A percentile compares a stretch with the other conserved stretches of the same genome.
These are phyloP conservation scores for Cercophora samala DNA, from an alignment of 495 filamentous ascomycete genomes.

Conservation along the genomic window DNA sequence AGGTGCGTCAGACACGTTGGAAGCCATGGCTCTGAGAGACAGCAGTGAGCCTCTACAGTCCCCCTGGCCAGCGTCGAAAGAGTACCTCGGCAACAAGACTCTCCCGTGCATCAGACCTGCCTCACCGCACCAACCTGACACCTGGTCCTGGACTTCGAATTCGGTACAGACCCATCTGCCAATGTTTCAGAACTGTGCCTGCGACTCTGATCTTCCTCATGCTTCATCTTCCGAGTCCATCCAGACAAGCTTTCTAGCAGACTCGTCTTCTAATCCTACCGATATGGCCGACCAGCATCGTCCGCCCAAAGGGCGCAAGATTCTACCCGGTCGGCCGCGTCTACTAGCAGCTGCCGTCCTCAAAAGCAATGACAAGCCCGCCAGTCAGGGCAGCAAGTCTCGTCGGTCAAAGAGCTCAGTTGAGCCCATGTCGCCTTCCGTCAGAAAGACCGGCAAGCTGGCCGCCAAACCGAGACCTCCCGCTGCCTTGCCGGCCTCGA, in stretches of 20 bases:
- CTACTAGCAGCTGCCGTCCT: not conserved
- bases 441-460: not conserved
- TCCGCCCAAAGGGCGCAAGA: not conserved
- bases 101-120: not conserved
- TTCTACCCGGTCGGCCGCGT: not conserved
- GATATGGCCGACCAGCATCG: not conserved
- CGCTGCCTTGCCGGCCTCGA: not conserved
- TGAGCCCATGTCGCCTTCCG: not conserved
- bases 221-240: not conserved
- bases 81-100: not conserved
- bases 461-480: not conserved
- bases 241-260: not conserved
- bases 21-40: conserved; percentile 2
- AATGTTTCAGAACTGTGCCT: not conserved
- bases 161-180: not conserved
- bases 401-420: not conserved
- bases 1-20: not conserved
- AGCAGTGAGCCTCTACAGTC: not conserved
- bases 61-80: not conserved
- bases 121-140: not conserved
- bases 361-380: not conserved
- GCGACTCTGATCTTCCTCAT: not conserved
- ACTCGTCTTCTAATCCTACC: not conserved
- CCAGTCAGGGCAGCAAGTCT: not conserved
- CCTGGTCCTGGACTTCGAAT: not conserved